phyloP scores from a whole-genome alignment of 352 stramenopile species.

The Pythium graminicola region DNA sequence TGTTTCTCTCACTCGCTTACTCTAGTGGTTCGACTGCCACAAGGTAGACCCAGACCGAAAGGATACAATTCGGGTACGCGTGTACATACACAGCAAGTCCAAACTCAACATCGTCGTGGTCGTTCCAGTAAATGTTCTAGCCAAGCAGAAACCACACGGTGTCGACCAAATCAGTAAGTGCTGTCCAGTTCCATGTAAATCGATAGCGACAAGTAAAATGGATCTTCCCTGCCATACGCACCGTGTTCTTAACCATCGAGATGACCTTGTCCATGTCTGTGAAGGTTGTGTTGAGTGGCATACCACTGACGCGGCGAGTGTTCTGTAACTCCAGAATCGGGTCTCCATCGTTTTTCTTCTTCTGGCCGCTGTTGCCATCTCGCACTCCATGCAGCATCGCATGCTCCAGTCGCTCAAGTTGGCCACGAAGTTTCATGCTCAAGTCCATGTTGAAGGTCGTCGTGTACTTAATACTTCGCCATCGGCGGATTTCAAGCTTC shows the following conservation, averaged over 20 bases:
- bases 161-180: slow-evolving; percentile 11
- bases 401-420: slow-evolving; percentile 70
- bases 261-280: slow-evolving; percentile 79
- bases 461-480: slow-evolving; percentile 72
- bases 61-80: slow-evolving; percentile 78
- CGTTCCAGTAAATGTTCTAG: slow-evolving; percentile 86
- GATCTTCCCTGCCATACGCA: slow-evolving; percentile 19
- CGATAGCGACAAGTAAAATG: slow-evolving; percentile 6
- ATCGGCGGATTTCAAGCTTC: slow-evolving; percentile 83
- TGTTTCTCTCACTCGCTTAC: slow-evolving; percentile 14
- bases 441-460: slow-evolving; percentile 87
- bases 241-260: slow-evolving; percentile 77
- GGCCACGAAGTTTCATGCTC: slow-evolving; percentile 59
- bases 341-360: background rate
- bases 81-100: slow-evolving; percentile 83
- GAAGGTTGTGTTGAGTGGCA: slow-evolving; percentile 86
- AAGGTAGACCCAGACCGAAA: slow-evolving; percentile 93
- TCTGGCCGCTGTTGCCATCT: slow-evolving; percentile 11
- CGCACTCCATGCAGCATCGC: slow-evolving; percentile 3
- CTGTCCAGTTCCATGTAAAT: slow-evolving; percentile 3
- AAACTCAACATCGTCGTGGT: slow-evolving; percentile 85
- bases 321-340: slow-evolving; percentile 17
- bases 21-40: slow-evolving; percentile 45
- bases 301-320: slow-evolving; percentile 59
- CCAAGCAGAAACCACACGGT: background rate